Evolutionary conservation across 306 rosid species (phyloP), one percentile per base, ranked within the genome.

Genomic region (Betula pendula): DNA sequence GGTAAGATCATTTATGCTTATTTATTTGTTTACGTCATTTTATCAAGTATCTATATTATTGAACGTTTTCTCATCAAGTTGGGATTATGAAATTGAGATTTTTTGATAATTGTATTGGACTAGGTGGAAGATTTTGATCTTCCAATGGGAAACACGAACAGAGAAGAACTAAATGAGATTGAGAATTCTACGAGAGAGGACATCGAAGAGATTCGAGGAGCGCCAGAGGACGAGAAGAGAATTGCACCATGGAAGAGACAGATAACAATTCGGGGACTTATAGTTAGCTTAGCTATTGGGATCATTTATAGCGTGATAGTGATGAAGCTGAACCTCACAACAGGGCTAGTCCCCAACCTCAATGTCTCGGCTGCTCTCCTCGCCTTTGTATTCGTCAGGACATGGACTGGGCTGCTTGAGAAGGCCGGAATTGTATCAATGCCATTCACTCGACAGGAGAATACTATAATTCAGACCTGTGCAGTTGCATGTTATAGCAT

Each of bases 401-500:
- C 91, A 73, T 96, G 99, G 99, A 93, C 97, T 65, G 84, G 75
- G 85, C 58, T 93, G 44, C 97, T 96, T 17, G 80, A 83, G 17
- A 91, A 87, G 68, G 99, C 98, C 68, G 96, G 94, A 31, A 80
- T 91, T 81, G 88, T 87, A 63, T 84, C 99, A 2, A 75, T 73
- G 33, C 98, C 99, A 24, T 96, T 96, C 79, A 93, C 99, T 13
- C 82, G 92, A 71, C 99, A 96, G 79, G 99, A 96, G 84, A 96
- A 96, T 58, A 96, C 97, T 20, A 59, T 96, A 48, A 96, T 93
- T 77, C 99, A 96, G 79, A 96, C 99, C 25, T 96, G 98, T 80
- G 99, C 99, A 0, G 98, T 93, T 19, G 99, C 99, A 42, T 96
- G 99, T 81, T 96, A 96, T 70, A 96, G 98, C 88, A 89, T 96